Base-by-base conservation (phyloP, 495 filamentous ascomycete species). In the Penicillium cosmopolitanum region DNA sequence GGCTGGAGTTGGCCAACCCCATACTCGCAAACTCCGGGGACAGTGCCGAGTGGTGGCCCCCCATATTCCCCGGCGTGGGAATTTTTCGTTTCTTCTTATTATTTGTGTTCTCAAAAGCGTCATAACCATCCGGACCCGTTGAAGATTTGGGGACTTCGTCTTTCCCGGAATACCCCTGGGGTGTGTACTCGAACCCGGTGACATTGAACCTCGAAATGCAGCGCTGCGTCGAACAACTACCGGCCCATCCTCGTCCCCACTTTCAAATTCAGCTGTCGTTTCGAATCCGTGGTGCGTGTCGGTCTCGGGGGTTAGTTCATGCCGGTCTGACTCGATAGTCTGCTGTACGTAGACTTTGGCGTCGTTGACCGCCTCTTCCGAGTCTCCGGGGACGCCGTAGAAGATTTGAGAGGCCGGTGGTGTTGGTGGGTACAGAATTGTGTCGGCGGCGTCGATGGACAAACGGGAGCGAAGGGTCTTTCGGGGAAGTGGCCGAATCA, bases 1-100 rank as follows among this genome's bases (percentile, higher is more conserved):
- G 74, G 55, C 75, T 77, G 13, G 76, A 68, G 40, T 71, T 77
- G 23, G 78, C 73, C 50, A 89, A 75, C 5, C 82, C 85, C 81
- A 90, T 83, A 57, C 73, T 85, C 34, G 87, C 84, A 70, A 80
- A 82, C 73, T 83, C 85, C 54, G 78, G 82, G 15, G 87, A 85
- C 21, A 91, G 72, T 48, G 77, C 80, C 21, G 78, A 84, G 60
- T 87, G 85, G 56, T 92, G 87, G 50, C 78, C 77, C 12, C 83
- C 84, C 5, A 84, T 76, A 52, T 85, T 87, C 4, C 87, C 89
- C n/a, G 91, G 88, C 0, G 90, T 90, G 5, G 96, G 96, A 31
- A 98, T 97, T 75, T 99, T 99, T 57, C 96, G 85, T 73, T 99
- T 98, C 79, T 98, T 98, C 74, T 99, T 99, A 71, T 99, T 98